Evolutionary conservation across 2,329 filamentous ascomycete genomes (phyloP), one percentile per base, ranked within the genome.

Genomic region (Cryphonectria carpinicola): DNA sequence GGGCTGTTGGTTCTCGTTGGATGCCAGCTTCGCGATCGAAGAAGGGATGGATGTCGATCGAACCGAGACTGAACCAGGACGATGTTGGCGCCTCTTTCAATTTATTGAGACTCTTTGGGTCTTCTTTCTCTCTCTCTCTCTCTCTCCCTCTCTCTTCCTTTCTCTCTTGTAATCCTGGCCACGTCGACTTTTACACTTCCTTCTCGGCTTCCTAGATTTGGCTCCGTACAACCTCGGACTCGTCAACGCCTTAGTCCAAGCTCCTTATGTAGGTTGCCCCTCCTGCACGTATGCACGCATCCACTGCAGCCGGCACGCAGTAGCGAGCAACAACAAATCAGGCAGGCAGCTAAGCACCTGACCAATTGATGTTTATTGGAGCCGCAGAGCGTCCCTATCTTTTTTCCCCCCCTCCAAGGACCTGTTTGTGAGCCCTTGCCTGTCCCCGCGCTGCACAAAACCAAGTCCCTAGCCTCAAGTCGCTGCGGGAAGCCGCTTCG

Each of bases 401-500:
- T 63, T n/a, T 62, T n/a, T 25, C 60, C 41, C 49, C 49, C 66
- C 32, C 32, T 32, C 32, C 41, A 54, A 7, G 8, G 28, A 32
- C 58, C 10, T 35, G 22, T 28, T 64, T 46, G 52, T 66, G 25
- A 64, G 49, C 43, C 37, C 19, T 19, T 19, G 63, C 65, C 60
- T 61, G 46, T 65, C 41, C 14, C 66, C 32, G 41, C 28, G 70
- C 69, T 54, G 65, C 70, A 68, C 65, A 25, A 63, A n/a, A n/a
- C 46, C 41, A 25, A 19, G 19, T 14, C 14, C 58, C 41, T 67
- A 66, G 65, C 25, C 43, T 35, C 62, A 32, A n/a, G 37, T 60
- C 35, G 60, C 61, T 72, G 68, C 70, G 65, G 65, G 70, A 39
- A 58, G 43, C 70, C 65, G 63, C 41, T 25, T 68, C 71, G 65